Evolutionary conservation across 768 basidiomycete genomes (phyloP).

Genomic region (Hemileccinum impolitum): DNA sequence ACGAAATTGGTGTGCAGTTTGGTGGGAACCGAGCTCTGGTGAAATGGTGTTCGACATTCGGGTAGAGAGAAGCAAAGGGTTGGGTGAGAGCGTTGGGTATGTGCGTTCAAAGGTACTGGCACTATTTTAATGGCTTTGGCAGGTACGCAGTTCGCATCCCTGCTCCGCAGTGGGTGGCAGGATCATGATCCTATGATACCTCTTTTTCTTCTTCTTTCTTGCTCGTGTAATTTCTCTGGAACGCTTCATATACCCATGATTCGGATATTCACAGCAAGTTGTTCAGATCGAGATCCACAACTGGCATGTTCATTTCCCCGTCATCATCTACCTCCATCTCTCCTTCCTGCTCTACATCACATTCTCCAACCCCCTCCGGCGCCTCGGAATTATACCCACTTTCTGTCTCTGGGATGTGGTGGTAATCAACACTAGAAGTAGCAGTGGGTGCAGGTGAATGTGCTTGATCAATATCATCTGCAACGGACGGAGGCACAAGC

Average conservation of each 20-base stretch:
- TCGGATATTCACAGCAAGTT: conserved; percentile 19
- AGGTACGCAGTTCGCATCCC: conserved; percentile 47
- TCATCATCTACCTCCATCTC: conserved; percentile 24
- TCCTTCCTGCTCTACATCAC: conserved; percentile 25
- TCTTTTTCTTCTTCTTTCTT: not conserved
- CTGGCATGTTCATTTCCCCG: conserved; percentile 21
- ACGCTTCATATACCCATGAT: not conserved
- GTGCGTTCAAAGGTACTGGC: conserved; percentile 14
- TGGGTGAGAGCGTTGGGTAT: conserved; percentile 78
- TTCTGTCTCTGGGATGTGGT: conserved; percentile 38
- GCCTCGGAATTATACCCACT: conserved; percentile 57
- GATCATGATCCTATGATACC: conserved; percentile 10
- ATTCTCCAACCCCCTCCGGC: conserved; percentile 30
- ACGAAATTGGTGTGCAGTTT: conserved; percentile 82
- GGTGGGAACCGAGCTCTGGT: conserved; percentile 53
- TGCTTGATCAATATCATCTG: conserved; percentile 33
- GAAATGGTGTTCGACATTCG: conserved; percentile 80
- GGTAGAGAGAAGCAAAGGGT: conserved; percentile 81
- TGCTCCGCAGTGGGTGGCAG: conserved; percentile 37
- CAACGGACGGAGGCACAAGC: conserved; percentile 20
- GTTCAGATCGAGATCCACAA: conserved; percentile 28
- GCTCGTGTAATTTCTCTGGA: not conserved
- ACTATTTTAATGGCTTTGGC: not conserved
- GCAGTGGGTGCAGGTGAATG: conserved; percentile 52
- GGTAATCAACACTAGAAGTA: conserved; percentile 46